Percentiles rank a stretch among this genome's conserved stretches.
Conservation (phyloP, 2,329 filamentous ascomycete genomes). For the Orbilia ellipsospora region DNA sequence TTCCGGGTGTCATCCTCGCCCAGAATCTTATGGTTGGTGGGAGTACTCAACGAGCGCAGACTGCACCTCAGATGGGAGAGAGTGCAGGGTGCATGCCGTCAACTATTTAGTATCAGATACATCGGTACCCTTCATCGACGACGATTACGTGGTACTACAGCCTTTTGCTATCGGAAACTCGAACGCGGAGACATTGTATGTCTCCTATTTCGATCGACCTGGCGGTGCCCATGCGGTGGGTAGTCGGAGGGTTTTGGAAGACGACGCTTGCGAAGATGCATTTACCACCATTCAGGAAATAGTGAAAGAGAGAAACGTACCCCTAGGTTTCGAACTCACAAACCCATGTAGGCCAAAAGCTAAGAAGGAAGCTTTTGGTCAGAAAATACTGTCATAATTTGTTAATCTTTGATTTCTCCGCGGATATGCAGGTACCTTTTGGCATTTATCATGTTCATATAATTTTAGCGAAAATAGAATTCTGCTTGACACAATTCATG, state of each 20-base stretch:
- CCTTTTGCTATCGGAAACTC: constrained; percentile 26
- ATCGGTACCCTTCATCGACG: constrained; percentile 20
- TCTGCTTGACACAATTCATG: too few species aligned
- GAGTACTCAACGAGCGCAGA: constrained; percentile 32
- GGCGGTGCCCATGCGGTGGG: constrained; percentile 30
- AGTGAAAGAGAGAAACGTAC: constrained; percentile 19
- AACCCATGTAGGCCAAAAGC: constrained; percentile 9
- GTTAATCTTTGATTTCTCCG: not conserved
- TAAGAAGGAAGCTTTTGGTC: not conserved
- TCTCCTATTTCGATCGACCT: constrained; percentile 32
- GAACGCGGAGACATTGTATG: constrained; percentile 22
- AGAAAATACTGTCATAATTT: constrained; percentile 18
- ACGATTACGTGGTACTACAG: constrained; percentile 37
- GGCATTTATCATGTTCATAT: too few species aligned
- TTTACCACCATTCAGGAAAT: constrained; percentile 16
- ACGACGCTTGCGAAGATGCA: constrained; percentile 10
- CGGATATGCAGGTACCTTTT: too few species aligned
- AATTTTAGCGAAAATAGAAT: too few species aligned
- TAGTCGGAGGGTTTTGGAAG: constrained; percentile 25
- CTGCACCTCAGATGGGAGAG: constrained; percentile 21
- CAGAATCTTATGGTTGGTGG: constrained; percentile 28
- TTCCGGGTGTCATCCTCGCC: constrained; percentile 22
- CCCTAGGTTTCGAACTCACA: constrained; percentile 18
- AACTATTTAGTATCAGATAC: constrained; percentile 11
- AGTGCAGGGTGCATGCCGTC: constrained; percentile 28